These are phyloP conservation scores for Epichloe sylvatica DNA, from an alignment of 2,329 filamentous ascomycete genomes.

Conservation along the genomic window DNA sequence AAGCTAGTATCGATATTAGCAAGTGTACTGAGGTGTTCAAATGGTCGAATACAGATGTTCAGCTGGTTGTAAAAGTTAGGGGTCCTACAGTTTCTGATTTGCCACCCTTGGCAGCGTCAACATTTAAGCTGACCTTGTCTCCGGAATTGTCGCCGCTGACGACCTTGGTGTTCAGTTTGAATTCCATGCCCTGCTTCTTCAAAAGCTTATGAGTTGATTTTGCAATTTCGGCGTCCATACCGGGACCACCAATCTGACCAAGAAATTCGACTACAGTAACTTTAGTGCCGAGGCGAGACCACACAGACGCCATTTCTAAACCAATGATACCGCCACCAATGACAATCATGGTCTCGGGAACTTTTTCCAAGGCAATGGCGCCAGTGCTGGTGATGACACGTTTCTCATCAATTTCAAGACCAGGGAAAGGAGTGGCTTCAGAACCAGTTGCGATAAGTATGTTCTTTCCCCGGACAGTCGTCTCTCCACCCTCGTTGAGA, in stretches of 20 bases:
- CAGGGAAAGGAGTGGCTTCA: constrained; percentile 92
- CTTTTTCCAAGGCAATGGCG: constrained; percentile 73
- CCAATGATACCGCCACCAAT: constrained; percentile 98
- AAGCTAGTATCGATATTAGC: constrained; percentile 40
- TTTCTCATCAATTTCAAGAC: constrained; percentile 93
- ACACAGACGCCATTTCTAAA: constrained; percentile 95
- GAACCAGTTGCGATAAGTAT: constrained; percentile 94
- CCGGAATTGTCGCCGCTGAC: constrained; percentile 67
- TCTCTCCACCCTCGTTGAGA: constrained; percentile 83
- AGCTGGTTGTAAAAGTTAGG: not conserved
- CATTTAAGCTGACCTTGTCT: constrained; percentile 63
- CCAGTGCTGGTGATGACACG: constrained; percentile 93
- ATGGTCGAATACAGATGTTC: not conserved
- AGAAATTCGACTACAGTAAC: constrained; percentile 97
- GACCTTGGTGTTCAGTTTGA: constrained; percentile 97
- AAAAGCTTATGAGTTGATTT: constrained; percentile 88
- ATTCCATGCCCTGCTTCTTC: constrained; percentile 92
- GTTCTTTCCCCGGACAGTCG: constrained; percentile 80
- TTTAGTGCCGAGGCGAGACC: constrained; percentile 84
- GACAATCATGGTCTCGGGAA: constrained; percentile 92
- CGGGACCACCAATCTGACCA: constrained; percentile 88
- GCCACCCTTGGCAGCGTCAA: constrained; percentile 90
- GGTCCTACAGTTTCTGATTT: constrained; percentile 73
- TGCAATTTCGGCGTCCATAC: constrained; percentile 89
- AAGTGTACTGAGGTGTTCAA: not conserved